Conservation (phyloP, 163 green algal genomes). For the Chlamydomonas reinhardtii region DNA sequence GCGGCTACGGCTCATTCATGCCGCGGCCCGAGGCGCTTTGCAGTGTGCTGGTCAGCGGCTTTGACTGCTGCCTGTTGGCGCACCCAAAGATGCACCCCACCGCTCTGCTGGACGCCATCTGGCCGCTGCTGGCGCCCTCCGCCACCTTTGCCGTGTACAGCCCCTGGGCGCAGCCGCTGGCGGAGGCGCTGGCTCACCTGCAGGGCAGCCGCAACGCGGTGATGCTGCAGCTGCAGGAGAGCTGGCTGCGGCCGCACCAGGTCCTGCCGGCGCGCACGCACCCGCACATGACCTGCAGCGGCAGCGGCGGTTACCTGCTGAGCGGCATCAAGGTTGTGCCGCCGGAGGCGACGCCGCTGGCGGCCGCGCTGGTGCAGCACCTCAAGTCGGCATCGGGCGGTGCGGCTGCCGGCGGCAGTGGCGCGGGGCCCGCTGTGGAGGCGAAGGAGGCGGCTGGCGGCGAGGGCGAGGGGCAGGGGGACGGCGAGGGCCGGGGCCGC, state of each 20-base stretch:
- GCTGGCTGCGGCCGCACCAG: slow-evolving; percentile 80
- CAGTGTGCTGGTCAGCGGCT: slow-evolving; percentile 55
- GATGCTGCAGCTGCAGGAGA: slow-evolving; percentile 77
- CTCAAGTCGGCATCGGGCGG: neutral
- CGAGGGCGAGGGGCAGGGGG: neutral
- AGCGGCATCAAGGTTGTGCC: slow-evolving; percentile 63
- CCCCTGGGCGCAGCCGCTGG: slow-evolving; percentile 64
- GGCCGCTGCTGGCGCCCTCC: slow-evolving; percentile 84
- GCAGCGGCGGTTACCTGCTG: slow-evolving; percentile 79
- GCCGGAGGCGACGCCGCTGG: slow-evolving; percentile 1
- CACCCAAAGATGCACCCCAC: slow-evolving; percentile 63
- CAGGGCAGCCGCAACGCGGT: slow-evolving; percentile 59
- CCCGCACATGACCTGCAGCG: slow-evolving; percentile 75
- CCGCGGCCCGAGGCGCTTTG: slow-evolving; percentile 9
- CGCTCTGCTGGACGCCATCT: slow-evolving; percentile 64
- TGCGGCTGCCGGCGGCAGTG: neutral
- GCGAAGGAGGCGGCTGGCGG: neutral
- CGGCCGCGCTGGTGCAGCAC: slow-evolving; percentile 1
- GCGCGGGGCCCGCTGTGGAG: neutral
- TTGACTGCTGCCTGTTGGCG: slow-evolving; percentile 81
- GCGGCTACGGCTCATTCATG: slow-evolving; percentile 36
- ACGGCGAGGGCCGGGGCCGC: neutral
- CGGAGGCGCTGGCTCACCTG: slow-evolving; percentile 52
- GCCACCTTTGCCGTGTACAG: slow-evolving; percentile 81
- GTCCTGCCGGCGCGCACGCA: slow-evolving; percentile 82